phyloP scores from a whole-genome alignment of 2,329 filamentous ascomycete genomes.

The Pyricularia pennisetigena region DNA sequence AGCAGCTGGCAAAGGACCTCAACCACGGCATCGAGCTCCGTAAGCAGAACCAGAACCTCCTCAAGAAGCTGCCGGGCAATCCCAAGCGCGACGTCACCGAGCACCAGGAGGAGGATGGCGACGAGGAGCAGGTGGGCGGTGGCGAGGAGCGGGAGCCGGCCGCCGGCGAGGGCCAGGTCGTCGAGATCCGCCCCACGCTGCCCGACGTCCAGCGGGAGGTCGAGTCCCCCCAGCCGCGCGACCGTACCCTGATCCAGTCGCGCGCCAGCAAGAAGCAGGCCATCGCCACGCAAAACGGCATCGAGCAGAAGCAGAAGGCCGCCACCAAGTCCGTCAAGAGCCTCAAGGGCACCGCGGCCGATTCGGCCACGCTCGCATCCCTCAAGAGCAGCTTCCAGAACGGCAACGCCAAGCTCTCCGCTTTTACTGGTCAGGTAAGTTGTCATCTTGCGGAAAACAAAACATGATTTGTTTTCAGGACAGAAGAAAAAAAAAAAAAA shows the following conservation, averaged over 20 bases:
- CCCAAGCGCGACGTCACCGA: neutral
- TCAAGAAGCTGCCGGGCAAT: neutral
- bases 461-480: no score
- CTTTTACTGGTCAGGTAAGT: neutral
- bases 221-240: neutral
- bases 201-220: neutral
- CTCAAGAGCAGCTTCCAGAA: neutral
- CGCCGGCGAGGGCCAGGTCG: neutral
- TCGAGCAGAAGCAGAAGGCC: neutral
- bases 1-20: neutral
- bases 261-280: neutral
- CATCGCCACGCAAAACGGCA: neutral
- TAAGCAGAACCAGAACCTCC: neutral
- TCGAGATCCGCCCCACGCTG: neutral
- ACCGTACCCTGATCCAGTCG: neutral
- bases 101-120: neutral
- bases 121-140: no score
- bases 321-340: neutral
- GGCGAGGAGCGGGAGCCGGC: neutral
- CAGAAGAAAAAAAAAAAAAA: neutral
- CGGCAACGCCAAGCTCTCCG: neutral
- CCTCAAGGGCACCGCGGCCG: neutral
- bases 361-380: neutral
- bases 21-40: neutral
- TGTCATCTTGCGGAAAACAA: neutral